Percentiles rank a stretch among this genome's conserved stretches.
These are phyloP conservation scores for Cercospora sojina DNA, from an alignment of 2,329 filamentous ascomycete species.

Conservation along the genomic window DNA sequence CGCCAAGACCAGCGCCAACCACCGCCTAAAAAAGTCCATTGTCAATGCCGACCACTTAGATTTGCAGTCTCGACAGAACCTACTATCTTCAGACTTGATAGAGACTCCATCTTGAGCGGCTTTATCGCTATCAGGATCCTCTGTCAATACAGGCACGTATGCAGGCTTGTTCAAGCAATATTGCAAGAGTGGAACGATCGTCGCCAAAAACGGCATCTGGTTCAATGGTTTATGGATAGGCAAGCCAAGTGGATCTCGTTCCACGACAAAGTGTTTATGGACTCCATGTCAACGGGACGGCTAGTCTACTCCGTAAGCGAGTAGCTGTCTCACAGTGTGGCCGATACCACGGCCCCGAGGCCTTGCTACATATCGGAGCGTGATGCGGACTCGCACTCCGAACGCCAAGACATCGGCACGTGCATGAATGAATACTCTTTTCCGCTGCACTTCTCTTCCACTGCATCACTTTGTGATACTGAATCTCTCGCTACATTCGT, in stretches of 20 bases:
- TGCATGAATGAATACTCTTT: neutral
- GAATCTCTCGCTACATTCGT: neutral
- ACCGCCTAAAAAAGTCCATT: neutral
- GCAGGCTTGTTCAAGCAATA: neutral
- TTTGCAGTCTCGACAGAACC: neutral
- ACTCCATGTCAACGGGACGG: neutral
- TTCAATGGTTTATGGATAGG: neutral
- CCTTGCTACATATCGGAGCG: neutral
- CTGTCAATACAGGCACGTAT: neutral
- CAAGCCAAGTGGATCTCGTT: neutral
- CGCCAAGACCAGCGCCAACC: neutral
- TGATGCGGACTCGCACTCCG: neutral
- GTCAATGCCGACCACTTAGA: neutral
- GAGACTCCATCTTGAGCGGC: neutral
- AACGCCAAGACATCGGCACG: neutral
- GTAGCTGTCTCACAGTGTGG: neutral
- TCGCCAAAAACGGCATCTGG: neutral
- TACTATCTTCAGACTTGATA: neutral
- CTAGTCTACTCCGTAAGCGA: neutral
- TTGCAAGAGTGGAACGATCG: neutral
- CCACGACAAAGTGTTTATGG: neutral
- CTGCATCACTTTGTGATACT: neutral
- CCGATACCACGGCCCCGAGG: neutral
- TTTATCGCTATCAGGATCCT: neutral
- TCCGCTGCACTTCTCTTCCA: neutral